phyloP scores from a whole-genome alignment of 192 early-diverging fungal species.

The Mortierella hygrophila region DNA sequence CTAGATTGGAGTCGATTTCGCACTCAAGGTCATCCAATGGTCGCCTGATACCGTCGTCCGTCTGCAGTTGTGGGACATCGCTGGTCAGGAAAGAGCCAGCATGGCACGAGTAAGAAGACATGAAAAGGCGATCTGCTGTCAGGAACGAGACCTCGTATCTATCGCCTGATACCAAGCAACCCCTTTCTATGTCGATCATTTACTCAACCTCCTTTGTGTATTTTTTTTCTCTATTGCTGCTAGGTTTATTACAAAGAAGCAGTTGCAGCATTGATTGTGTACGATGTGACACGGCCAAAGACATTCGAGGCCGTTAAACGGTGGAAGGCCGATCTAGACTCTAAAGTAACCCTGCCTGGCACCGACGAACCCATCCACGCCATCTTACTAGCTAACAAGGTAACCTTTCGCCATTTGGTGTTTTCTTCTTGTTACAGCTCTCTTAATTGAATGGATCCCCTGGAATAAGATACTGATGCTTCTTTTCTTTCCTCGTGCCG shows the following conservation, averaged over 20 bases:
- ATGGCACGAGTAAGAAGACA: conserved; percentile 62
- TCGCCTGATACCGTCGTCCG: conserved; percentile 62
- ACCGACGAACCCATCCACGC: conserved; percentile 66
- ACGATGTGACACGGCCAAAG: conserved; percentile 67
- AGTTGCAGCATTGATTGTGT: conserved; percentile 68
- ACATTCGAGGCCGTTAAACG: conserved; percentile 68
- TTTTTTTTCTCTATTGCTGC: background rate
- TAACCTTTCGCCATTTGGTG: conserved; percentile 18
- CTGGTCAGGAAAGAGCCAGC: conserved; percentile 69
- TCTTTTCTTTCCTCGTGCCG: background rate
- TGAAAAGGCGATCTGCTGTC: background rate
- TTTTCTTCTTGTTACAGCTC: background rate
- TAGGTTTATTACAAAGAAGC: conserved; percentile 73
- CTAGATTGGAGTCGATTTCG: conserved; percentile 72
- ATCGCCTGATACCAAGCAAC: background rate
- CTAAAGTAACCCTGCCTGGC: conserved; percentile 66
- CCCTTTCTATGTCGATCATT: background rate
- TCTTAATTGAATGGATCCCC: background rate
- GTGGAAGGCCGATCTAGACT: conserved; percentile 72
- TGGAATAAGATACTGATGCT: background rate
- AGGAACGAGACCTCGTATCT: background rate
- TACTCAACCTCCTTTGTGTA: background rate
- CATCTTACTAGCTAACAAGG: conserved; percentile 70
- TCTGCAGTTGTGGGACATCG: conserved; percentile 71
- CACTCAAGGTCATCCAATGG: conserved; percentile 66